A percentile compares a stretch with the other conserved stretches of the same genome.
Conservation (phyloP, 176 grass and related monocot species). For the Paspalum vaginatum region DNA sequence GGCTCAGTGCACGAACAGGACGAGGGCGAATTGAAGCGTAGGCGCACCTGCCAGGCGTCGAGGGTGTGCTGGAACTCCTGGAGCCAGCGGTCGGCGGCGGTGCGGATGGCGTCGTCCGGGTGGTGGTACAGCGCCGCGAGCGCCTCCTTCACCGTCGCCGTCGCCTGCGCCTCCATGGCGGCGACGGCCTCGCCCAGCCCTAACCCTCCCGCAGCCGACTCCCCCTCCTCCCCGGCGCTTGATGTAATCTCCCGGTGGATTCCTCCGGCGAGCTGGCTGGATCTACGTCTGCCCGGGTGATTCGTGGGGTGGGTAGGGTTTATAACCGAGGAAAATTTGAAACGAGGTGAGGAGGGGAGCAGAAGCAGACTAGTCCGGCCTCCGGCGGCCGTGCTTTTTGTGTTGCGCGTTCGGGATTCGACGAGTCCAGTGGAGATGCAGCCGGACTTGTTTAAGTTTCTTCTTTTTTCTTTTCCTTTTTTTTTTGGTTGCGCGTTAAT, state of each 20-base stretch:
- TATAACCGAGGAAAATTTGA: conserved; percentile 54
- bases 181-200: conserved; percentile 10
- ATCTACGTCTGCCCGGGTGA: conserved; percentile 34
- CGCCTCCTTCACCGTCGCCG: conserved; percentile 82
- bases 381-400: not conserved
- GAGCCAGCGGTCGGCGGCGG: conserved; percentile 84
- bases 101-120: conserved; percentile 60
- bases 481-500: conserved; percentile 1
- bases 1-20: not conserved
- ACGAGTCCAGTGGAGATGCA: conserved; percentile 23
- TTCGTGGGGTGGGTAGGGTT: conserved; percentile 52
- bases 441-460: conserved; percentile 8
- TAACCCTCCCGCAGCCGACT: conserved; percentile 3
- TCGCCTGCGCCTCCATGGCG: conserved; percentile 84
- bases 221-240: conserved; percentile 20
- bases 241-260: not conserved
- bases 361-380: not conserved
- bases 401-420: conserved; percentile 29
- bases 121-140: conserved; percentile 82
- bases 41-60: conserved; percentile 94
- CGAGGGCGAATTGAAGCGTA: not conserved
- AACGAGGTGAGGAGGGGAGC: conserved; percentile 30
- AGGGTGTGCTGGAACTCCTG: conserved; percentile 97
- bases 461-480: not conserved
- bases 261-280: conserved; percentile 24